Conservation (phyloP, 2,329 filamentous ascomycete species). For the Tolypocladium tropicale region DNA sequence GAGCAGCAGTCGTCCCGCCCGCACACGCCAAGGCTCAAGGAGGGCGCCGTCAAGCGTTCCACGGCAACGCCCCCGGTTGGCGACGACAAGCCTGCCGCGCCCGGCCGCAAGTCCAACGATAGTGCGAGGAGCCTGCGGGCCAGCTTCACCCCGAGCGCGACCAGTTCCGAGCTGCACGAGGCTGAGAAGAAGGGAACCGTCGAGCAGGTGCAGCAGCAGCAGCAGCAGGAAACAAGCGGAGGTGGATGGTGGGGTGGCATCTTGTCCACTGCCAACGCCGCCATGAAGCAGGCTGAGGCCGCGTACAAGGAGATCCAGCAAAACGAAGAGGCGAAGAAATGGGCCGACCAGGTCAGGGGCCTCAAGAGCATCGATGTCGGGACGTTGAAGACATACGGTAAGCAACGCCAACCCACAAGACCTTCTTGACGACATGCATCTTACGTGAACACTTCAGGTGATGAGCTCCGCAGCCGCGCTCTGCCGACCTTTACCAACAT, state of each 20-base stretch:
- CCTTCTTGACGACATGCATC: not conserved
- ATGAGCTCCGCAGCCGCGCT: constrained; percentile 75
- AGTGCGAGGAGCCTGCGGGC: constrained; percentile 62
- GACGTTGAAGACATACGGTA: constrained; percentile 46
- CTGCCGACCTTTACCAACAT: constrained; percentile 92
- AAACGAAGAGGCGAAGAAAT: constrained; percentile 92
- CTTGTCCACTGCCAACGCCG: constrained; percentile 72
- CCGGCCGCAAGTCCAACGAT: constrained; percentile 63
- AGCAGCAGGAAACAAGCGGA: constrained; percentile 26
- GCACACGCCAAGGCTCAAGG: constrained; percentile 67
- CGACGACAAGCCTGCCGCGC: constrained; percentile 49
- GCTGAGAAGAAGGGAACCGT: constrained; percentile 39
- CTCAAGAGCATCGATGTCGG: constrained; percentile 54
- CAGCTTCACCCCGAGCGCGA: constrained; percentile 59
- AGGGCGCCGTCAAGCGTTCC: constrained; percentile 32
- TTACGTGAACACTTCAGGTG: constrained; percentile 44
- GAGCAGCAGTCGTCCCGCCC: constrained; percentile 66
- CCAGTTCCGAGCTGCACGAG: constrained; percentile 51
- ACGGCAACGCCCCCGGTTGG: constrained; percentile 42
- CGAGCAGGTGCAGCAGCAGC: constrained; percentile 29
- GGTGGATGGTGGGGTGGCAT: constrained; percentile 87
- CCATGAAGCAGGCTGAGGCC: constrained; percentile 84
- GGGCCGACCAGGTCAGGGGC: constrained; percentile 87
- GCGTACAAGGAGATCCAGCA: constrained; percentile 92
- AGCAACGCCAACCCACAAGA: constrained; percentile 1